phyloP scores from a whole-genome alignment of 1,284 basidiomycete species.

The Sporisorium scitamineum region DNA sequence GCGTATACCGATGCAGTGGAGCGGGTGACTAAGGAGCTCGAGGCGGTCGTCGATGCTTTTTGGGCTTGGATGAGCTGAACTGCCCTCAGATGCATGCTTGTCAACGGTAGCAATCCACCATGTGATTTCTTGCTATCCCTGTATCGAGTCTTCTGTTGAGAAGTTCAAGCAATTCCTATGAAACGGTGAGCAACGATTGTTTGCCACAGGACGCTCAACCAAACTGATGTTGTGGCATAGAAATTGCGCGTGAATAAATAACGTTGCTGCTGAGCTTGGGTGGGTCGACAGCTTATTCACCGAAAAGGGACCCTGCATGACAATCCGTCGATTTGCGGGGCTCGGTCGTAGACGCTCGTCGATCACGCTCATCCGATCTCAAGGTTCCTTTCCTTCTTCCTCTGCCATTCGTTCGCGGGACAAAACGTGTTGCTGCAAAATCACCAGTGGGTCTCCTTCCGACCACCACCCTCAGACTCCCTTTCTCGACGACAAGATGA shows the following conservation, averaged over 20 bases:
- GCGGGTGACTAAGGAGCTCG: slow-evolving; percentile 44
- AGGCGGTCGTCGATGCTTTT: slow-evolving; percentile 53
- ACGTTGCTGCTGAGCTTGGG: too few relatives aligned
- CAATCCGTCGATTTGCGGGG: background rate
- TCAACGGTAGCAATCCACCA: too few relatives aligned
- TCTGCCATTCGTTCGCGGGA: background rate
- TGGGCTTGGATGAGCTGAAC: slow-evolving; percentile 55
- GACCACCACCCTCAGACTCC: background rate
- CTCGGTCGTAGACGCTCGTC: slow-evolving; percentile 1
- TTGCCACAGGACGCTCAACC: slow-evolving; percentile 1
- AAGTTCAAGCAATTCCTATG: background rate
- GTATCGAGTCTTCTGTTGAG: background rate
- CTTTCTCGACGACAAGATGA: slow-evolving; percentile 19
- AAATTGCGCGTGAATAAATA: slow-evolving; percentile 28
- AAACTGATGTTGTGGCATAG: background rate
- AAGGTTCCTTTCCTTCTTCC: background rate
- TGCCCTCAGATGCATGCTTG: too few relatives aligned
- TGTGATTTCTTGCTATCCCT: too few relatives aligned
- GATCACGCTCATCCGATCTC: slow-evolving; percentile 30
- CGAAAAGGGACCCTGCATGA: slow-evolving; percentile 16
- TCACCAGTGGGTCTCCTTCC: background rate
- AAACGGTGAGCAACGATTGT: background rate
- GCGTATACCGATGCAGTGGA: slow-evolving; percentile 39
- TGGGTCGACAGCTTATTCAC: background rate
- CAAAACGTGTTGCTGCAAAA: background rate